Percentiles rank a stretch among this genome's conserved stretches.
Conservation (phyloP, 805 yeast genomes). For the Zygoascus biomembranicola region DNA sequence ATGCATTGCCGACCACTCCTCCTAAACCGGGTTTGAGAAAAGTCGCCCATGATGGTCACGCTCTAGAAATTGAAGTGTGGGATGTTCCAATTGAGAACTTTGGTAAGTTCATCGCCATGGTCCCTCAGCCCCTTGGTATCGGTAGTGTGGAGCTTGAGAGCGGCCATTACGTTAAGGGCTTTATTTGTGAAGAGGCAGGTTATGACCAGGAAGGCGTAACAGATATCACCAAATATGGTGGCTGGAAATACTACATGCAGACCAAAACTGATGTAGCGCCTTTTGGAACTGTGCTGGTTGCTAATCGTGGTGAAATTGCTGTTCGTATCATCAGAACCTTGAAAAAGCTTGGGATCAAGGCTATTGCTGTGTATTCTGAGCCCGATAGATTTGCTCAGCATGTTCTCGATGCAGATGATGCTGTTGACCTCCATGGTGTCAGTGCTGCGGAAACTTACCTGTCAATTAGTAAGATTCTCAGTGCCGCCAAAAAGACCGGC, state of each 20-base stretch:
- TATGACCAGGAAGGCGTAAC: constrained; percentile 61
- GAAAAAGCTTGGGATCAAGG: constrained; percentile 64
- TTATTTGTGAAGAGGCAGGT: constrained; percentile 89
- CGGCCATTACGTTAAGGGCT: constrained; percentile 85
- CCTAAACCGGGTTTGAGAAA: constrained; percentile 91
- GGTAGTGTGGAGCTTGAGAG: constrained; percentile 79
- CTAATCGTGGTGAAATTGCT: constrained; percentile 97
- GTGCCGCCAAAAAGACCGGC: constrained; percentile 73
- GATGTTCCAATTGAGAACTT: constrained; percentile 69
- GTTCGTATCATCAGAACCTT: constrained; percentile 87
- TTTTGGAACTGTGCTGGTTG: constrained; percentile 79
- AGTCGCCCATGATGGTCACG: constrained; percentile 44
- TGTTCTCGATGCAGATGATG: constrained; percentile 72
- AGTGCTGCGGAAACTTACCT: constrained; percentile 90
- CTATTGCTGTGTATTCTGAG: constrained; percentile 87
- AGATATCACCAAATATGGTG: constrained; percentile 82
- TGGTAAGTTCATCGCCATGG: constrained; percentile 79
- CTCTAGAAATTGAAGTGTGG: constrained; percentile 73
- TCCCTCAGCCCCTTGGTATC: constrained; percentile 91
- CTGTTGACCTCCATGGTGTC: constrained; percentile 69
- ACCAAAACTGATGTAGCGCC: constrained; percentile 42
- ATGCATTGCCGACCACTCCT: constrained; percentile 74
- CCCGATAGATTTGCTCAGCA: constrained; percentile 86
- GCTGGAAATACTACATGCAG: constrained; percentile 63
- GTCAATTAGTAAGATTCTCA: constrained; percentile 72